These are phyloP conservation scores for Corymbia calophylla DNA, from an alignment of 441 rosid species.

Conservation along the genomic window DNA sequence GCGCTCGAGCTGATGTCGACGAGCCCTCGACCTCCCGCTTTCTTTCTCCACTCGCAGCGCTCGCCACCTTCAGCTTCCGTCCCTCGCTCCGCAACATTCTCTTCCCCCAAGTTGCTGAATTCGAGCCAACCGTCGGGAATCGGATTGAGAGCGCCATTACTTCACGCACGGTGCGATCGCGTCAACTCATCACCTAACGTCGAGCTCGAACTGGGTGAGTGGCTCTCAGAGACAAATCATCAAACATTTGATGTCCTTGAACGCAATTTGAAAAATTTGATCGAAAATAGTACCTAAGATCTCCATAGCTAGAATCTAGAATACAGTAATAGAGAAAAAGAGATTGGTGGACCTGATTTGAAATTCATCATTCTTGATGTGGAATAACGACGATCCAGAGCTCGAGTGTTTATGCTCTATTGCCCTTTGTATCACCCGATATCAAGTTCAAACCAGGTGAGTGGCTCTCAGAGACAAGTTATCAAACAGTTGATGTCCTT, in stretches of 20 bases:
- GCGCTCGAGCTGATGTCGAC: not conserved
- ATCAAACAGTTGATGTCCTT: not conserved
- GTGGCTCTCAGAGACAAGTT: conserved; percentile 4
- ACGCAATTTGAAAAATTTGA: not conserved
- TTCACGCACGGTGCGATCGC: not conserved
- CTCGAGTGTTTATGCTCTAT: too few species aligned
- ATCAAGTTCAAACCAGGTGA: conserved; percentile 16
- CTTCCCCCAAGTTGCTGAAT: not conserved
- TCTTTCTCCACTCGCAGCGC: not conserved
- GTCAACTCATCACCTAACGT: not conserved
- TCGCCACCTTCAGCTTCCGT: not conserved
- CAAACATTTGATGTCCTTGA: not conserved
- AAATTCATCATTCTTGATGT: too few species aligned
- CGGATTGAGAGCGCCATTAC: not conserved
- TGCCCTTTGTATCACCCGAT: not conserved
- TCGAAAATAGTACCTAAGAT: too few species aligned
- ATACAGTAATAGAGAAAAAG: too few species aligned
- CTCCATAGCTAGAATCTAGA: too few species aligned
- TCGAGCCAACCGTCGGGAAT: not conserved
- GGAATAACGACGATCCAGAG: too few species aligned
- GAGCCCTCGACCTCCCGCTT: not conserved
- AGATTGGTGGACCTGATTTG: too few species aligned
- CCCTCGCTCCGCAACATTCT: not conserved
- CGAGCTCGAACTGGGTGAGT: conserved; percentile 26
- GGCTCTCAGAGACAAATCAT: not conserved